Conservation (phyloP, 164 flowering plant species). For the Sedum album region DNA sequence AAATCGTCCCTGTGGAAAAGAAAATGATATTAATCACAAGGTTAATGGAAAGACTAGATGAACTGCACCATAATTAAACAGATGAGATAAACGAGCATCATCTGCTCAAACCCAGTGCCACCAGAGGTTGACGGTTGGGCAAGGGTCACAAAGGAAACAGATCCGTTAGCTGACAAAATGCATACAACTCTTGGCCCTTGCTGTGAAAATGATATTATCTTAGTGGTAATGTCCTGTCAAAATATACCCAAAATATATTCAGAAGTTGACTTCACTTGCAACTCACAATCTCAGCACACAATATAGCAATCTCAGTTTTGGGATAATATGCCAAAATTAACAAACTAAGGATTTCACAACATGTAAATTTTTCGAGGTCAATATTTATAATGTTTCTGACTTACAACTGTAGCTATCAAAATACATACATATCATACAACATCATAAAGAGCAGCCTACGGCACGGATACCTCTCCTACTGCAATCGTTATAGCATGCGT, state of each 20-base stretch:
- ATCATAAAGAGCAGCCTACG: constrained; percentile 7
- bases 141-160: constrained; percentile 76
- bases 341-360: no score
- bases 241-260: background rate
- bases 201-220: constrained; percentile 67
- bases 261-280: background rate
- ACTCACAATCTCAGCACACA: no score
- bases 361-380: no score
- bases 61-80: no score
- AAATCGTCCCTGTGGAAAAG: constrained; percentile 63
- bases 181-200: constrained; percentile 75
- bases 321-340: no score
- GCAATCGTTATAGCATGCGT: constrained; percentile 74
- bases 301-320: no score
- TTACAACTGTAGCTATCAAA: background rate
- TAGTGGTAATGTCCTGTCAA: constrained; percentile 66
- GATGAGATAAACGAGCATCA: no score
- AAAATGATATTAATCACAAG: background rate
- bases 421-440: background rate
- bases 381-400: background rate
- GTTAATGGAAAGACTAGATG: no score
- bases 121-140: constrained; percentile 70
- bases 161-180: constrained; percentile 75
- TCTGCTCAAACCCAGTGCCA: constrained; percentile 66
- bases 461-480: constrained; percentile 61